Evolutionary conservation across 2,329 filamentous ascomycete genomes (phyloP).

Genomic region (Aspergillus proliferans): DNA sequence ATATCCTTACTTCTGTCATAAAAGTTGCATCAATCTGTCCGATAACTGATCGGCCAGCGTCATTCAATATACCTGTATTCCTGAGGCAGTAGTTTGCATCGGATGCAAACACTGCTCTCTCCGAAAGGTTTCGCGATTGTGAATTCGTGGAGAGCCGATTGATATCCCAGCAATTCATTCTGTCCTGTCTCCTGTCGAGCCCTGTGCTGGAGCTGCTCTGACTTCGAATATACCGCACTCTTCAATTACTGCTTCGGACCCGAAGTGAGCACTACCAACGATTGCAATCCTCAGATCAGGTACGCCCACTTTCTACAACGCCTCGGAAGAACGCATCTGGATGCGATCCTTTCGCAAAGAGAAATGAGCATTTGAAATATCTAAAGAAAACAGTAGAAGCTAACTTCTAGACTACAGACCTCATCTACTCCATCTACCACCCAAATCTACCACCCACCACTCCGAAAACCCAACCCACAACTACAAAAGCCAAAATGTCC

Average conservation of each 20-base stretch:
- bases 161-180: not conserved
- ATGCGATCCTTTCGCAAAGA: not conserved
- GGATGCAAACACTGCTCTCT: slow-evolving; percentile 17
- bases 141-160: not conserved
- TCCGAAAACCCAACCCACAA: not conserved
- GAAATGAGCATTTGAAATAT: no score
- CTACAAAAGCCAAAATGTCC: slow-evolving; percentile 22
- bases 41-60: slow-evolving; percentile 13
- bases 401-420: no score
- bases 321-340: not conserved
- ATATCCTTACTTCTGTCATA: no score
- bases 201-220: not conserved
- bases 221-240: not conserved
- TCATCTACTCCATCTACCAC: not conserved
- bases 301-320: not conserved
- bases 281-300: not conserved
- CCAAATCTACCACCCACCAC: not conserved
- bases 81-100: slow-evolving; percentile 27
- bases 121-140: slow-evolving; percentile 1
- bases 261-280: not conserved
- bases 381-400: no score
- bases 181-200: not conserved
- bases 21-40: slow-evolving; percentile 8
- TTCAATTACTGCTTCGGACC: no score
- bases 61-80: slow-evolving; percentile 14